Conservation (phyloP, 352 stramenopile species). For the Phytophthora parvispora region DNA sequence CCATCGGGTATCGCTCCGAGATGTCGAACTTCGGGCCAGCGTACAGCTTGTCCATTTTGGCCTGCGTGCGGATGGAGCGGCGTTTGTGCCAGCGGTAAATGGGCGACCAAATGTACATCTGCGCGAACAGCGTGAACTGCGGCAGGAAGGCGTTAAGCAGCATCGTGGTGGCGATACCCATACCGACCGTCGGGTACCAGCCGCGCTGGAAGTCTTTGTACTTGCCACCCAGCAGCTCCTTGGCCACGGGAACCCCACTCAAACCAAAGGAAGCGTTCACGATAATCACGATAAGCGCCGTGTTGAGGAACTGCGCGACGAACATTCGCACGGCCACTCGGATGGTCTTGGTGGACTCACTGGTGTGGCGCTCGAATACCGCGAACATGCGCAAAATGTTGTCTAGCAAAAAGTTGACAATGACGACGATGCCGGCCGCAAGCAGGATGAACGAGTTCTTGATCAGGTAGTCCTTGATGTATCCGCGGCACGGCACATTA, state of each 20-base stretch:
- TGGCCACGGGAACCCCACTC: conserved; percentile 29
- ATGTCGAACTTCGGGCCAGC: conserved; percentile 59
- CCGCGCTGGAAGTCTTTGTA: conserved; percentile 60
- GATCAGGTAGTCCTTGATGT: conserved; percentile 51
- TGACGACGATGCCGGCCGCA: conserved; percentile 48
- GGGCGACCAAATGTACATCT: conserved; percentile 43
- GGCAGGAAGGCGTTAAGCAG: conserved; percentile 58
- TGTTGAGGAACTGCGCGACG: conserved; percentile 66
- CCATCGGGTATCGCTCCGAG: conserved; percentile 60
- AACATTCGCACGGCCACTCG: conserved; percentile 61
- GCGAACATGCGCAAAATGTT: conserved; percentile 53
- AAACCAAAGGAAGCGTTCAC: conserved; percentile 60
- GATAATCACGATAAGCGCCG: conserved; percentile 62
- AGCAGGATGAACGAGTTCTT: conserved; percentile 61
- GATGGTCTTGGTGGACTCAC: conserved; percentile 57
- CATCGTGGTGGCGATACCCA: conserved; percentile 68
- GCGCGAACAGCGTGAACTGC: conserved; percentile 48
- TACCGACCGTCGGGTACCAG: conserved; percentile 68
- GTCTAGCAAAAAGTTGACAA: conserved; percentile 62
- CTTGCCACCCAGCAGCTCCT: conserved; percentile 51
- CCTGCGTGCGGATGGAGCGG: conserved; percentile 46
- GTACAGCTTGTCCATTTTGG: conserved; percentile 62
- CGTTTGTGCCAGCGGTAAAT: conserved; percentile 36
- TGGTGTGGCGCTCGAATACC: conserved; percentile 60
- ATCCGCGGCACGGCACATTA: conserved; percentile 48